Evolutionary conservation across 2,329 filamentous ascomycete species (phyloP).

Genomic region (Ophiocordyceps australis): DNA sequence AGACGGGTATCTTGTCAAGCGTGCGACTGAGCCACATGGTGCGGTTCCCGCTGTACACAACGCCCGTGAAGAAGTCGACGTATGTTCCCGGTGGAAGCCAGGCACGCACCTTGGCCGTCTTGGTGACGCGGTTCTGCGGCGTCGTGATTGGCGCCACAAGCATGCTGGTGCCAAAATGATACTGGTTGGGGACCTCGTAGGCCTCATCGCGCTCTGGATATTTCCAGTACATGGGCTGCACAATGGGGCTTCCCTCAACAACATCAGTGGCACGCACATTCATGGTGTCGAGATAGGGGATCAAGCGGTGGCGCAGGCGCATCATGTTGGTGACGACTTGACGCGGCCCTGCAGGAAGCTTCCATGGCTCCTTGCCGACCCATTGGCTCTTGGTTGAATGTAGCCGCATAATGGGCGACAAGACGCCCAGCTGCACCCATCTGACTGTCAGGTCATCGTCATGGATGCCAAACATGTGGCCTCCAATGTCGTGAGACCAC

Average conservation of each 20-base stretch:
- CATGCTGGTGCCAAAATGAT: slow-evolving; percentile 36
- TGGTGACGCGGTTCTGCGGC: slow-evolving; percentile 25
- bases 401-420: slow-evolving; percentile 41
- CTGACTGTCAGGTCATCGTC: slow-evolving; percentile 40
- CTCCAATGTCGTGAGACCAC: slow-evolving; percentile 54
- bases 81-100: slow-evolving; percentile 38
- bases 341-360: slow-evolving; percentile 17
- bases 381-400: slow-evolving; percentile 40
- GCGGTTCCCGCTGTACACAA: slow-evolving; percentile 37
- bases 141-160: slow-evolving; percentile 37
- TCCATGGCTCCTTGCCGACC: slow-evolving; percentile 45
- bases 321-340: slow-evolving; percentile 29
- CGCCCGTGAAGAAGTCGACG: slow-evolving; percentile 39
- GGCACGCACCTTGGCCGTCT: slow-evolving; percentile 25
- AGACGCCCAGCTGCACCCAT: slow-evolving; percentile 44
- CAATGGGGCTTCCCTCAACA: slow-evolving; percentile 27
- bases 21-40: slow-evolving; percentile 30
- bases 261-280: slow-evolving; percentile 25
- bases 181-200: slow-evolving; percentile 38
- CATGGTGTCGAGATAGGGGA: slow-evolving; percentile 42
- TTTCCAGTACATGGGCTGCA: slow-evolving; percentile 47
- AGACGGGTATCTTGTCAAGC: slow-evolving; percentile 29
- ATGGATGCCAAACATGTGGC: slow-evolving; percentile 34
- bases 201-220: slow-evolving; percentile 31
- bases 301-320: slow-evolving; percentile 34